Base-by-base conservation (phyloP, 139 green algal species). In the Ostreobium quekettii region DNA sequence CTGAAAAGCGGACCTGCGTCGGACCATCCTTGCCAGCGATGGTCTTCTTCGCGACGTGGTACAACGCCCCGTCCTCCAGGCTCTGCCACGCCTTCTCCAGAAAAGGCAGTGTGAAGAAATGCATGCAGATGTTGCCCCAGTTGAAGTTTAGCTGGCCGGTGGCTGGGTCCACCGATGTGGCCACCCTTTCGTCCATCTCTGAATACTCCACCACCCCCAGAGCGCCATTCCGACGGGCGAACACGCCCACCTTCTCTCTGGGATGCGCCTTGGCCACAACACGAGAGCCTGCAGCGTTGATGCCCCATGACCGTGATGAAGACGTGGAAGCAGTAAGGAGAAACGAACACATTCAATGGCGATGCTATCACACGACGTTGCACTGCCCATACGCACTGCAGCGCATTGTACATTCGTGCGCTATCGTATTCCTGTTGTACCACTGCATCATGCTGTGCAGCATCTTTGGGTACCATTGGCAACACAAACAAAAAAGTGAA, bases 71-170 rank as follows among this genome's bases (percentile, higher is more conserved):
- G 28, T 32, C 32, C 28, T 47, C 24, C 36, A 73, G 62, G 37
- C 33, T 31, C 15, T 72, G 38, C 26, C 68, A 74, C 4, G 87
- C 75, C 6, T n/a, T 2, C 36, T 57, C 48, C 63, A 97, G 78
- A 82, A 93, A 97, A 6, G 65, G 8, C 19, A 83, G 39, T 8
- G 65, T 79, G 73, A 97, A 97, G 83, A 89, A 95, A 81, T 97
- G 92, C 84, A 97, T 91, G 85, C 92, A 97, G 35, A 97, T 85
- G 83, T 98, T 97, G 81, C 70, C 78, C 88, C 92, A 97, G 74
- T 90, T 89, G 78, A 82, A 96, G 53, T 70, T 64, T 49, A 96
- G 78, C 58, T 78, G 46, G 29, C 86, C 83, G 28, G 72, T 78
- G 36, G 64, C 70, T 11, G 82, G 76, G 71, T 93, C 76, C 3